These are phyloP conservation scores for Lepiota venenata DNA, from an alignment of 768 basidiomycete species.

Conservation along the genomic window DNA sequence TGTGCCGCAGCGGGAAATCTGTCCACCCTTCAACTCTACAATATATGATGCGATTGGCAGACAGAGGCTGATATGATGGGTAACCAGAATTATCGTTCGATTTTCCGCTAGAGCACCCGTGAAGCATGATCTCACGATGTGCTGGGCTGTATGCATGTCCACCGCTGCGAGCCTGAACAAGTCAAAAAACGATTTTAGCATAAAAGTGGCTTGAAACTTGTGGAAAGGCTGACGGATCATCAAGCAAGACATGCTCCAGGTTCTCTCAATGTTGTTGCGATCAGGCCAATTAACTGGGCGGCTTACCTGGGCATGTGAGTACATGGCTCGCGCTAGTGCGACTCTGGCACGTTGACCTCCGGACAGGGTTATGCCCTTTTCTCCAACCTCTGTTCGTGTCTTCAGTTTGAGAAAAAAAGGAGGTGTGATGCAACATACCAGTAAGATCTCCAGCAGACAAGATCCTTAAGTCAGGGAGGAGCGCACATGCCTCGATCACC, in stretches of 20 bases:
- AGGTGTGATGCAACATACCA: conserved; percentile 31
- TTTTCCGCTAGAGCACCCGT: conserved; percentile 55
- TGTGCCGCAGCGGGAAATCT: conserved; percentile 45
- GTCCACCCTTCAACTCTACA: conserved; percentile 54
- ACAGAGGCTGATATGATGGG: conserved; percentile 76
- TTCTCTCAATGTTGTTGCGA: not conserved
- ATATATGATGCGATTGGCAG: conserved; percentile 66
- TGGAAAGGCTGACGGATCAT: conserved; percentile 55
- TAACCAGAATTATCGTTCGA: conserved; percentile 79
- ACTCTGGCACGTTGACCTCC: conserved; percentile 75
- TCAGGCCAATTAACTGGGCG: not conserved
- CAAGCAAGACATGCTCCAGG: conserved; percentile 54
- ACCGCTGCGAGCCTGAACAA: conserved; percentile 56
- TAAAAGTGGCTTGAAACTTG: not conserved
- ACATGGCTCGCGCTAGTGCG: conserved; percentile 76
- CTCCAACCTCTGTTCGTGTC: conserved; percentile 59
- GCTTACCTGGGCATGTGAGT: conserved; percentile 60
- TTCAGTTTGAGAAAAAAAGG: not conserved
- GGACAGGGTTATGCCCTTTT: conserved; percentile 75
- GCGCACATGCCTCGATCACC: conserved; percentile 73
- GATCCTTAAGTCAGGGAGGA: conserved; percentile 66
- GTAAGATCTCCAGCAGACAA: conserved; percentile 79
- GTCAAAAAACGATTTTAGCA: conserved; percentile 17
- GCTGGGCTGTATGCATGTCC: conserved; percentile 75
- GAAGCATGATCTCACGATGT: conserved; percentile 63